Base-by-base conservation (phyloP, 2,329 filamentous ascomycete species). In the Hypoxylon sp. region DNA sequence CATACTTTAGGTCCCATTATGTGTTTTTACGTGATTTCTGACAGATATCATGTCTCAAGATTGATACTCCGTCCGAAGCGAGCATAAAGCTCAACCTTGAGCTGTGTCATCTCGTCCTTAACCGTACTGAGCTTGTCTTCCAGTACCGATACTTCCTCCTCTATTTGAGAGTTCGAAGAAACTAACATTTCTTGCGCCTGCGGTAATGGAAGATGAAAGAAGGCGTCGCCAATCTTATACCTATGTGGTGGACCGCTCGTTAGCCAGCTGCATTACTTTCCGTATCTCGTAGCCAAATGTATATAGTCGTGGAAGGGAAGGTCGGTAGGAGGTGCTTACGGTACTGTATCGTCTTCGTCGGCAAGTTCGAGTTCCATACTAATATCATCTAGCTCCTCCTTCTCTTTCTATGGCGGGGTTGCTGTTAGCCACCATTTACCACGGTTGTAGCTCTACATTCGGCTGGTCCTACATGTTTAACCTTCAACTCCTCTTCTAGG, bases 21-120 rank as follows among this genome's bases (percentile, higher is more conserved):
- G 8, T 34, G 28, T 30, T 10, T 20, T 47, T 32, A 28, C 50
- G n/a, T 17, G 11, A 44, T 30, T 4, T 13, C 22, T 26, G 17
- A 44, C 24, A 17, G 8, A 7, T 46, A 19, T 85, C 83, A 95
- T 71, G 91, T 92, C 80, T 99, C 95, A 69, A 98, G 84, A 79
- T 99, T 99, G 83, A 99, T 99, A 77, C 94, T 97, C 78, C 91
- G 89, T 58, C 95, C 95, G 79, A 99, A 99, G 65, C 96, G 88
- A 32, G 93, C 94, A 79, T 99, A 99, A 65, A 99, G 81, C 65
- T 92, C 89, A 62, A 97, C 91, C 83, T 99, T 99, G 68, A 99
- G 84, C 77, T 91, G 85, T 66, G 88, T 87, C 91, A 98, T 94
- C 76, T 97, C 92, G 68, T 96, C 93, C 58, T 90, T 89, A 54